Evolutionary conservation across 2,329 filamentous ascomycete species (phyloP).

Genomic region (Paecilomyces sp.): DNA sequence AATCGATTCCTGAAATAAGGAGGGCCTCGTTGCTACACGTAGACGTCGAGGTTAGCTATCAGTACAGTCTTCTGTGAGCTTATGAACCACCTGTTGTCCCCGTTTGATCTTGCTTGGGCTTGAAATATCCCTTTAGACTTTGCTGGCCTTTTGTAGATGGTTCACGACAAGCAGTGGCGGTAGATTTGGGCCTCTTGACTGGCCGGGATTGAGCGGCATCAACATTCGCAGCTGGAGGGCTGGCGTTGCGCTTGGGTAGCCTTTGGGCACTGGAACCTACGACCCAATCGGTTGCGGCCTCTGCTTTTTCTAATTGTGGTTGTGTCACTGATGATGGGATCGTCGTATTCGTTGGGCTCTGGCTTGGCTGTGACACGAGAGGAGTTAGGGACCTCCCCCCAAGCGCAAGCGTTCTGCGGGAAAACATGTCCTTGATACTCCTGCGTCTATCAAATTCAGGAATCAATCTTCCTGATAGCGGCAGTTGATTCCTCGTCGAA

Average conservation of each 20-base stretch:
- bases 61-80: background rate
- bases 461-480: slow-evolving; percentile 73
- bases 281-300: background rate
- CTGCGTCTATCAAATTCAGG: slow-evolving; percentile 79
- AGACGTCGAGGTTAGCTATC: background rate
- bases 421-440: slow-evolving; percentile 92
- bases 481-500: slow-evolving; percentile 56
- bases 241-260: slow-evolving; percentile 12
- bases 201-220: slow-evolving; percentile 15
- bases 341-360: too few relatives aligned
- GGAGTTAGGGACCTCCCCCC: slow-evolving; percentile 8
- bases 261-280: background rate
- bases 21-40: background rate
- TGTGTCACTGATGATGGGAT: background rate
- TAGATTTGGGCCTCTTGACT: slow-evolving; percentile 48
- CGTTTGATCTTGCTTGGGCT: slow-evolving; percentile 40
- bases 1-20: background rate
- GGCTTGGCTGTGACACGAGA: background rate
- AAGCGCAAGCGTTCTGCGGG: slow-evolving; percentile 43
- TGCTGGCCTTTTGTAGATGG: slow-evolving; percentile 44
- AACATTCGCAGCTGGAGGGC: slow-evolving; percentile 23
- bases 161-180: slow-evolving; percentile 10
- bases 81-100: slow-evolving; percentile 10
- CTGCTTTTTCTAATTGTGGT: background rate
- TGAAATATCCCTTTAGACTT: slow-evolving; percentile 75